These are phyloP conservation scores for Solanum hybrid DNA, from an alignment of 305 asterid genomes.

Conservation along the genomic window DNA sequence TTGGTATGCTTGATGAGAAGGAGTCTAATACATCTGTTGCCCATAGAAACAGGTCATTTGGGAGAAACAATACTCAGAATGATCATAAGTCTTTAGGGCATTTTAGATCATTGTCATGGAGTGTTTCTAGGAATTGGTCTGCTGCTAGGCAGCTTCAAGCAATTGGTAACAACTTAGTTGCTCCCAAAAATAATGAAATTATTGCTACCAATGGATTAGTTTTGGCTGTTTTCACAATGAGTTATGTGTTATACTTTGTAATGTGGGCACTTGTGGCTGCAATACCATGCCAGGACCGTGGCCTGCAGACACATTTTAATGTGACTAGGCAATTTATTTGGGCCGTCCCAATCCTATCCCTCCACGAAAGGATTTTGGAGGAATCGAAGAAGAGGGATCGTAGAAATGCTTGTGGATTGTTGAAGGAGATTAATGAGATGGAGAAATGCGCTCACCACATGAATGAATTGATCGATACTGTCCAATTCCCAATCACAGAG, in stretches of 20 bases:
- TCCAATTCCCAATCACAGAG: conserved; percentile 53
- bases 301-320: conserved; percentile 57
- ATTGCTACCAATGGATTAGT: conserved; percentile 51
- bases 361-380: conserved; percentile 82
- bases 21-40: conserved; percentile 31
- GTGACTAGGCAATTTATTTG: conserved; percentile 44
- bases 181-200: conserved; percentile 48
- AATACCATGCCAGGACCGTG: conserved; percentile 91
- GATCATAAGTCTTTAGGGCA: conserved; percentile 43
- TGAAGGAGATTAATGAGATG: conserved; percentile 72
- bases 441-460: conserved; percentile 48
- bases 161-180: conserved; percentile 49
- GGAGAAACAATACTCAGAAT: conserved; percentile 36
- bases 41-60: conserved; percentile 69
- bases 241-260: conserved; percentile 57
- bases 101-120: conserved; percentile 78
- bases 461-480: conserved; percentile 52
- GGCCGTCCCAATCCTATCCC: conserved; percentile 46
- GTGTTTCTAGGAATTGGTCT: conserved; percentile 85
- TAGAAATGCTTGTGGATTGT: conserved; percentile 60
- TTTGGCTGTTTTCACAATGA: conserved; percentile 68
- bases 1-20: conserved; percentile 69
- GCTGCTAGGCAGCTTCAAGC: conserved; percentile 81
- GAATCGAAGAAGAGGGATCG: conserved; percentile 69
- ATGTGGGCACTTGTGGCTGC: conserved; percentile 98